These are phyloP conservation scores for Paxillus involutus DNA, from an alignment of 768 basidiomycete species.

Conservation along the genomic window DNA sequence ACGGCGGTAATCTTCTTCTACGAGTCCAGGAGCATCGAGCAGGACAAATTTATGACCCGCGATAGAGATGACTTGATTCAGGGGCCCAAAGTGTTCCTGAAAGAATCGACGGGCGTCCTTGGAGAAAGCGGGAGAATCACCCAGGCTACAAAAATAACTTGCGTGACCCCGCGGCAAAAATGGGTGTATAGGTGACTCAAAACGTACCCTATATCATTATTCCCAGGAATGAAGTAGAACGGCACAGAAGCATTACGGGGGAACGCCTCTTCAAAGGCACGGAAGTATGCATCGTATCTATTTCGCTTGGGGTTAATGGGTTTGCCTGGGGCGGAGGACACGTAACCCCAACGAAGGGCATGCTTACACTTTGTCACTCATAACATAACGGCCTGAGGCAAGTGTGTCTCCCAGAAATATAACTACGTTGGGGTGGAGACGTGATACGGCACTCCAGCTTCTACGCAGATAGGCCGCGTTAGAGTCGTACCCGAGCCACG, in stretches of 20 bases:
- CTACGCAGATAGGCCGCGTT: constrained; percentile 63
- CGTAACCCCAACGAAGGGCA: constrained; percentile 28
- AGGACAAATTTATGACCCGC: constrained; percentile 68
- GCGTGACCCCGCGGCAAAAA: not conserved
- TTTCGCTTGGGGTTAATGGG: constrained; percentile 4
- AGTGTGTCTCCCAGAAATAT: constrained; percentile 80
- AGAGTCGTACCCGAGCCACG: constrained; percentile 45
- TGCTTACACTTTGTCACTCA: constrained; percentile 54
- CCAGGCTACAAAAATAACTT: constrained; percentile 42
- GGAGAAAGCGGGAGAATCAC: constrained; percentile 49
- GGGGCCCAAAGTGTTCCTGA: constrained; percentile 61
- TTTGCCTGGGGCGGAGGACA: not conserved
- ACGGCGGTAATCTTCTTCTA: constrained; percentile 79
- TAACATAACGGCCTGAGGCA: constrained; percentile 57
- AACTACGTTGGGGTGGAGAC: constrained; percentile 60
- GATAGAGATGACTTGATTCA: constrained; percentile 61
- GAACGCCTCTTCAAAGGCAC: constrained; percentile 66
- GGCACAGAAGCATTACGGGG: constrained; percentile 36
- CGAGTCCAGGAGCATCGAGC: constrained; percentile 76
- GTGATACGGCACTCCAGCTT: constrained; percentile 64
- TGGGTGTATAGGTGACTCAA: not conserved
- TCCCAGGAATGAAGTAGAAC: constrained; percentile 72
- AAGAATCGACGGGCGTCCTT: constrained; percentile 58
- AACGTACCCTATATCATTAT: constrained; percentile 72
- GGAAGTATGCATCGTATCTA: constrained; percentile 62